Percentiles rank a stretch among this genome's conserved stretches.
These are phyloP conservation scores for Aspergillus hiratsukae DNA, from an alignment of 2,329 filamentous ascomycete species.

Conservation along the genomic window DNA sequence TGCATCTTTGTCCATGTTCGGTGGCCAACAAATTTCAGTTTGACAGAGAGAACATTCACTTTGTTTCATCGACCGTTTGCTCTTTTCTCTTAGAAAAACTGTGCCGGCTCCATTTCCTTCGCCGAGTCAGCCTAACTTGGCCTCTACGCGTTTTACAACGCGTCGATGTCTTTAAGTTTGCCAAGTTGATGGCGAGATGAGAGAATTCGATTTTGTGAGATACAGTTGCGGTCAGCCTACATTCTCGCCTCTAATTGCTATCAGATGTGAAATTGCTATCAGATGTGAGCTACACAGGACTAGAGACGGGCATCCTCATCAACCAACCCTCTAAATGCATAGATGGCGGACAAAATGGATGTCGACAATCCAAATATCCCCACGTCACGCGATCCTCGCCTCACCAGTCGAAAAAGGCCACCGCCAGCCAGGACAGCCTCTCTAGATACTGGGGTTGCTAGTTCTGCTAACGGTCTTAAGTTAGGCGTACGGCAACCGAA, in stretches of 20 bases:
- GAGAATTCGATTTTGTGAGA: neutral
- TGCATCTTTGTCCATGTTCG: neutral
- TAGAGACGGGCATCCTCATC: neutral
- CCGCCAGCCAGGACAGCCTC: neutral
- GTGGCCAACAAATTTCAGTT: neutral
- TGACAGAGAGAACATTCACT: neutral
- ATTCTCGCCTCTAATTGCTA: neutral
- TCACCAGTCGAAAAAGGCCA: slow-evolving; percentile 5
- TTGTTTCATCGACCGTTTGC: neutral
- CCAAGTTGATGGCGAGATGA: neutral
- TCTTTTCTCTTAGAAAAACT: neutral
- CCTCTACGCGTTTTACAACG: neutral
- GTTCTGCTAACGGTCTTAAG: neutral
- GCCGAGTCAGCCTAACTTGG: neutral
- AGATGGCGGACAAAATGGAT: slow-evolving; percentile 9
- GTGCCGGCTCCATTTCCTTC: neutral
- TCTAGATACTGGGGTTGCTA: neutral
- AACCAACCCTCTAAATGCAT: neutral
- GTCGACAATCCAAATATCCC: slow-evolving; percentile 9
- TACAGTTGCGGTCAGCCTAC: neutral
- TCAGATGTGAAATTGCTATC: neutral
- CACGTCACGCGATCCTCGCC: slow-evolving; percentile 20
- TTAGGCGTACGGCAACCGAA: neutral
- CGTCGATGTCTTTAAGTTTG: neutral
- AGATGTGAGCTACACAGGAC: neutral